These are phyloP conservation scores for Diaporthe sp. DNA, from an alignment of 2,329 filamentous ascomycete species.

Conservation along the genomic window DNA sequence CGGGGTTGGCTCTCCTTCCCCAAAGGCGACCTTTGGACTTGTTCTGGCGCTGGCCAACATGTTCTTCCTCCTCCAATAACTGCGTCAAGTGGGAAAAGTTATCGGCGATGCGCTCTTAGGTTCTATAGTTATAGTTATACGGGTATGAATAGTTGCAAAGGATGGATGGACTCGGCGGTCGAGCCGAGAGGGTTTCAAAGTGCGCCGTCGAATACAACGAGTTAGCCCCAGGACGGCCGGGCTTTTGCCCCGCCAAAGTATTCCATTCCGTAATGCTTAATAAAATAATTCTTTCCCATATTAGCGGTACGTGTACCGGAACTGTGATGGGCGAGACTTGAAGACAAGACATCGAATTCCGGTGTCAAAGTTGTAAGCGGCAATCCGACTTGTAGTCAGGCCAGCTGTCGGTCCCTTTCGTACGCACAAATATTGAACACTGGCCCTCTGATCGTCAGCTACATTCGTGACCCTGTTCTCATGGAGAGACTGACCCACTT, in stretches of 20 bases:
- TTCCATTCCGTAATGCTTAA: neutral
- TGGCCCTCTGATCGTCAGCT: neutral
- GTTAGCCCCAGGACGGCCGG: neutral
- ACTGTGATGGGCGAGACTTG: neutral
- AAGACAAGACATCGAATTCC: neutral
- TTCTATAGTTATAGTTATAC: neutral
- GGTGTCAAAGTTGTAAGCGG: neutral
- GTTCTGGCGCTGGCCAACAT: neutral
- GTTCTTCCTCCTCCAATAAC: neutral
- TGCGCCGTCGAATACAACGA: neutral
- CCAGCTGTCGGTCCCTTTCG: neutral
- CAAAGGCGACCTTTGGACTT: conserved; percentile 9
- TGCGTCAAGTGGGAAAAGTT: neutral
- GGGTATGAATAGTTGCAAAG: neutral
- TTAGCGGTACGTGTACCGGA: neutral
- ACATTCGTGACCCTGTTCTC: neutral
- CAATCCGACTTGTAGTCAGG: neutral
- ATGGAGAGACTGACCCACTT: neutral
- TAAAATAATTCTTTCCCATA: neutral
- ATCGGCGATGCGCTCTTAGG: neutral
- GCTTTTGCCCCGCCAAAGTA: neutral
- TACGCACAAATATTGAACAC: neutral
- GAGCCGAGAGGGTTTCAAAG: no score
- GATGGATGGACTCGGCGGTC: neutral
- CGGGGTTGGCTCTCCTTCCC: neutral